Conservation (phyloP, 2,329 filamentous ascomycete genomes). For the Penicillium sp. region DNA sequence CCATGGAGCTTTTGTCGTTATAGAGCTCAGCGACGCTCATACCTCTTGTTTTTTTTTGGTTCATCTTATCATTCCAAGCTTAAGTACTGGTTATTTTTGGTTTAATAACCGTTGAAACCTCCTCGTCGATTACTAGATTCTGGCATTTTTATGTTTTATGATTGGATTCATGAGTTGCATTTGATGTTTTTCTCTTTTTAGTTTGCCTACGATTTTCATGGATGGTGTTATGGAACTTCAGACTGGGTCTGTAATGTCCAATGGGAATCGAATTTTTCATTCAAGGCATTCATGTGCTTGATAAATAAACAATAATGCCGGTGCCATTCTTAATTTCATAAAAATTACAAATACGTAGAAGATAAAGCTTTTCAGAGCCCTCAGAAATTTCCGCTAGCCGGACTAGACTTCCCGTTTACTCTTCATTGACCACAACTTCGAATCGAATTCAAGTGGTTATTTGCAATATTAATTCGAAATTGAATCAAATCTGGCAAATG, state of each 20-base stretch:
- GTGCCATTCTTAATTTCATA: no score
- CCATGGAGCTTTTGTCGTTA: not conserved
- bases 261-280: not conserved
- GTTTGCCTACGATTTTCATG: not conserved
- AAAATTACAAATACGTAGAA: no score
- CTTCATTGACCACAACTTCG: no score
- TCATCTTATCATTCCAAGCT: not conserved
- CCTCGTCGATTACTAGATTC: not conserved
- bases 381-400: no score
- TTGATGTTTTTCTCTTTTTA: not conserved
- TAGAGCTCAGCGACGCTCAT: not conserved
- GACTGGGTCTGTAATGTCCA: not conserved
- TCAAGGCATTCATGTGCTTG: not conserved
- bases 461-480: no score
- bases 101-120: not conserved
- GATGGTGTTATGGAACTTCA: not conserved
- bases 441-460: no score
- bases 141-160: not conserved
- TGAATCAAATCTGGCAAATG: no score
- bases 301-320: no score
- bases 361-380: no score
- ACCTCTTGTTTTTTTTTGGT: not conserved
- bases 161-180: not conserved
- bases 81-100: not conserved
- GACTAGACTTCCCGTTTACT: no score